A percentile compares a stretch with the other conserved stretches of the same genome.
These are phyloP conservation scores for Houttuynia cordata DNA, from an alignment of 164 flowering plant species.

Conservation along the genomic window DNA sequence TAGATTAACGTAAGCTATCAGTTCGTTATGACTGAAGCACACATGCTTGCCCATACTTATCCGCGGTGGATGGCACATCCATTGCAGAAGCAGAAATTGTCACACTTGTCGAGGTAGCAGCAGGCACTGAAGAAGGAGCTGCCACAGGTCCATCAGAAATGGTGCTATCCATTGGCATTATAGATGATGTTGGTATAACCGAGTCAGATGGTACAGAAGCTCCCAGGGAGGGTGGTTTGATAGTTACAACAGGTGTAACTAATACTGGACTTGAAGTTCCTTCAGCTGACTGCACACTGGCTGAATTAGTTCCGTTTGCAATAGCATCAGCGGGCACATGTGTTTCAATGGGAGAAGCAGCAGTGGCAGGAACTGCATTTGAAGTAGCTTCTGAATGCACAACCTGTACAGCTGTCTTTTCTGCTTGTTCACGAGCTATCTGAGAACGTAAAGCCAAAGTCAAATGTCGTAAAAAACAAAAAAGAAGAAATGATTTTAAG, in stretches of 20 bases:
- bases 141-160: slow-evolving; percentile 6
- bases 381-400: slow-evolving; percentile 21
- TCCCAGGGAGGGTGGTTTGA: slow-evolving; percentile 19
- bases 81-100: slow-evolving; percentile 16
- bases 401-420: slow-evolving; percentile 31
- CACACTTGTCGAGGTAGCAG: slow-evolving; percentile 17
- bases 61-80: slow-evolving; percentile 10
- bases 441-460: slow-evolving; percentile 15
- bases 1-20: neutral
- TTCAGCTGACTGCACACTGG: slow-evolving; percentile 12
- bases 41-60: slow-evolving; percentile 20
- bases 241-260: slow-evolving; percentile 37
- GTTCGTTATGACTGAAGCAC: neutral
- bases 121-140: slow-evolving; percentile 9
- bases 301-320: slow-evolving; percentile 16
- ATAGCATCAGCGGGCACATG: slow-evolving; percentile 10
- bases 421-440: slow-evolving; percentile 92
- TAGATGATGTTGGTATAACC: slow-evolving; percentile 11
- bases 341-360: slow-evolving; percentile 19
- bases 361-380: slow-evolving; percentile 13
- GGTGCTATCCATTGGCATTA: neutral
- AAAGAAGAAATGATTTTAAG: neutral
- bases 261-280: slow-evolving; percentile 49
- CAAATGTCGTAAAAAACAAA: neutral
- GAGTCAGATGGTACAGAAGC: slow-evolving; percentile 27